A percentile compares a stretch with the other conserved stretches of the same genome.
phyloP scores from a whole-genome alignment of 306 rosid genomes.

The Gastrolobium villosum region DNA sequence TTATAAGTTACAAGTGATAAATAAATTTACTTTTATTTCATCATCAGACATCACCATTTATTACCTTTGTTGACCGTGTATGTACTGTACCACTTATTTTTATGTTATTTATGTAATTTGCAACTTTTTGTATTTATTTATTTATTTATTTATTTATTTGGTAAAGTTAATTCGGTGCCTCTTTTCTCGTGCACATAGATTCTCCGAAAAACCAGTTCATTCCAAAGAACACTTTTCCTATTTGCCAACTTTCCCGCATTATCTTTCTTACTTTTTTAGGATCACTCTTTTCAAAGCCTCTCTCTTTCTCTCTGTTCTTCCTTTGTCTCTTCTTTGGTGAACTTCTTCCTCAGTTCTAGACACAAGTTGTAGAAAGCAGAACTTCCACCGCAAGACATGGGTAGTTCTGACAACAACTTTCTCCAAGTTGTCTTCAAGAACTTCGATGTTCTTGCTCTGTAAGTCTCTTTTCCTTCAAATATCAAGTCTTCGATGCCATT shows the following conservation, averaged over 20 bases:
- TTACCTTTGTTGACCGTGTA: no score
- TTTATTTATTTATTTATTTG: no score
- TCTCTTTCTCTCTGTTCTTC: not conserved
- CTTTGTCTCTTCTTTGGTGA: slow-evolving; percentile 34
- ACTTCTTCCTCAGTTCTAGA: not conserved
- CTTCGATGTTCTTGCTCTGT: slow-evolving; percentile 95
- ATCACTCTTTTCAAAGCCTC: not conserved
- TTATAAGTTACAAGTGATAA: no score
- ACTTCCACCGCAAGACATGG: slow-evolving; percentile 55
- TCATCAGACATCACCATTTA: no score
- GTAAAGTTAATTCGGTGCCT: slow-evolving; percentile 58
- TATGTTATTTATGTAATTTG: no score
- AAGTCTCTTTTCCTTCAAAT: slow-evolving; percentile 29
- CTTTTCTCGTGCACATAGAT: slow-evolving; percentile 56
- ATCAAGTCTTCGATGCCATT: not conserved
- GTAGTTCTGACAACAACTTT: slow-evolving; percentile 65
- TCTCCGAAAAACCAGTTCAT: slow-evolving; percentile 51
- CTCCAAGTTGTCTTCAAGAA: slow-evolving; percentile 82
- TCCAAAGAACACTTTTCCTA: not conserved
- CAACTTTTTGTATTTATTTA: no score
- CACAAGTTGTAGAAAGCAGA: not conserved
- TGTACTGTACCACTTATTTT: no score
- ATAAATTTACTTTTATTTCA: no score
- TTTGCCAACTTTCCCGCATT: slow-evolving; percentile 44
- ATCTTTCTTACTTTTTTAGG: not conserved